Base-by-base conservation (phyloP, 1,284 basidiomycete species). In the Marasmius sp. region DNA sequence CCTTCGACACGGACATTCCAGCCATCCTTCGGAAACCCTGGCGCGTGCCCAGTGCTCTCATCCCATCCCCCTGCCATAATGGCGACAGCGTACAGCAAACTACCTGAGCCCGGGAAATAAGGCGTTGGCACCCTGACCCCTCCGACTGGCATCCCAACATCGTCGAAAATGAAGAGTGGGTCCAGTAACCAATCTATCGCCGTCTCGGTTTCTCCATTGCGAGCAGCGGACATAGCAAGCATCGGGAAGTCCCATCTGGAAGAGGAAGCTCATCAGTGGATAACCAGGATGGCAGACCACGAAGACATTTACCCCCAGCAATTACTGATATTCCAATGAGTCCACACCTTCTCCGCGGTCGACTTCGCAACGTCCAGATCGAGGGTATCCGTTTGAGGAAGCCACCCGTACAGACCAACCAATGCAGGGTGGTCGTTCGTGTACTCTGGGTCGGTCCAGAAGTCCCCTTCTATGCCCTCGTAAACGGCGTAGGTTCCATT, bases 231-330 rank as follows among this genome's bases (percentile, higher is more conserved):
- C 82, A 87, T 85, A 0, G 85, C 85, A 2, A 86, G 79, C 81
- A 86, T 82, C 0, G 84, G 82, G 65, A 86, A 86, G 70, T 86
- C 85, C 85, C 85, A 87, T 48, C 84, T 84, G 61, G 12, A 59
- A 16, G 41, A 27, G 47, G 58, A 47, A 38, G 49, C 45, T 27
- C 27, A 43, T 20, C 61, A 36, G 16, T 38, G 43, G 3, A 22
- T 36, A 43, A 39, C 11, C 58, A 20, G 27, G 27, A 27, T 5
- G 37, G 27, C 4, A 55, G 34, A 50, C 36, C 20, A 36, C n/a
- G 33, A 14, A 50, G 34, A n/a, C 8, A 71, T 79, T 70, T 61
- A 83, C 81, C 83, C 84, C 83, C 83, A 85, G 62, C 78, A 80
- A 63, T 84, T 81, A 16, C 78, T 80, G 41, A 82, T 74, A 64